Percentiles rank a stretch among this genome's conserved stretches.
Evolutionary conservation across 306 rosid species (phyloP).

Genomic region (Ziziphus jujuba): DNA sequence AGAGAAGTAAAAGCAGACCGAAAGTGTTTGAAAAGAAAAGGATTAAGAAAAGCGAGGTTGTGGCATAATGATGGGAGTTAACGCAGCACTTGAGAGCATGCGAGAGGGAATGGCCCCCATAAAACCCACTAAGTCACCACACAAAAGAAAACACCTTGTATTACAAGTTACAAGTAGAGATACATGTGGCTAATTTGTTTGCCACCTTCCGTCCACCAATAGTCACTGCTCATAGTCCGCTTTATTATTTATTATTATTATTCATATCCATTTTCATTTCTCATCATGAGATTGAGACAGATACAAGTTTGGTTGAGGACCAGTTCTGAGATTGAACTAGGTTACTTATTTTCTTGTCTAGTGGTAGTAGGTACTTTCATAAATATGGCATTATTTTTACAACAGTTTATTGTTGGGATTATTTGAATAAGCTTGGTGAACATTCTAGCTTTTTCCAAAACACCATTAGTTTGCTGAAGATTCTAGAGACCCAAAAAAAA

Average conservation of each 20-base stretch:
- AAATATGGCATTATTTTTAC: no score
- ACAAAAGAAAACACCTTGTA: slow-evolving; percentile 30
- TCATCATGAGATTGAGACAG: slow-evolving; percentile 30
- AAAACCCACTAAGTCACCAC: slow-evolving; percentile 30
- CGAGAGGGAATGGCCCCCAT: slow-evolving; percentile 50
- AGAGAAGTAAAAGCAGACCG: slow-evolving; percentile 24
- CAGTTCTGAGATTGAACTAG: no score
- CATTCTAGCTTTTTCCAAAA: no score
- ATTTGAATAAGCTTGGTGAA: no score
- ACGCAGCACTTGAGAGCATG: slow-evolving; percentile 51
- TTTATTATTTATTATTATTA: slow-evolving; percentile 32
- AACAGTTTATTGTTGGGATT: no score
- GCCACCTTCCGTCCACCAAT: slow-evolving; percentile 28
- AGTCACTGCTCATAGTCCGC: slow-evolving; percentile 17
- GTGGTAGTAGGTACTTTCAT: no score
- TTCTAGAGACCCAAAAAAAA: no score
- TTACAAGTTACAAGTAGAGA: slow-evolving; percentile 24
- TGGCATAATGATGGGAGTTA: slow-evolving; percentile 49
- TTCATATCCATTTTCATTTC: slow-evolving; percentile 21
- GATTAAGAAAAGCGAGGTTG: slow-evolving; percentile 42
- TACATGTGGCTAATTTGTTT: slow-evolving; percentile 34
- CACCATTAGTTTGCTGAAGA: no score
- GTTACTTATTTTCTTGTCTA: no score
- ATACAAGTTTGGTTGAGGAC: neutral
- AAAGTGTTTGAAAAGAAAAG: slow-evolving; percentile 33